phyloP scores from a whole-genome alignment of 2,329 filamentous ascomycete species.

The Colletotrichum tropicale region DNA sequence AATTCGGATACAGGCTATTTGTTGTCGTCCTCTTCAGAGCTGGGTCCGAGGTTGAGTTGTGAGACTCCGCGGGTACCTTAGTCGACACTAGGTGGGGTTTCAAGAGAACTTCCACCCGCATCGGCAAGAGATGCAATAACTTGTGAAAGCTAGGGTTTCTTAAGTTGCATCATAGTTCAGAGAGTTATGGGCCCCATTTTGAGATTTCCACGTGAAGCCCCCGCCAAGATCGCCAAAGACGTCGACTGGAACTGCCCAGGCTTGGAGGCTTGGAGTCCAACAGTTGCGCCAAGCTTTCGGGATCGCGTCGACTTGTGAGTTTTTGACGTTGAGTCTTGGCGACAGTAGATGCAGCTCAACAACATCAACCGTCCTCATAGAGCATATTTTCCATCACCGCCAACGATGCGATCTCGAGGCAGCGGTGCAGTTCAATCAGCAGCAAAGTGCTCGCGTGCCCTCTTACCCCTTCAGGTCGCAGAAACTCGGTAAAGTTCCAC shows the following conservation, averaged over 20 bases:
- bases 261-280: neutral
- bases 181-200: neutral
- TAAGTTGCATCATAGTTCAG: neutral
- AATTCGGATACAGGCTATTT: neutral
- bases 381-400: neutral
- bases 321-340: neutral
- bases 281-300: neutral
- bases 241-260: neutral
- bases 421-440: neutral
- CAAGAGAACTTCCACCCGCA: neutral
- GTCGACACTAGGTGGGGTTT: neutral
- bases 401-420: too few species aligned
- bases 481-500: neutral
- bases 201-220: neutral
- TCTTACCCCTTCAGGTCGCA: neutral
- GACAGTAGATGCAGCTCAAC: neutral
- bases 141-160: neutral
- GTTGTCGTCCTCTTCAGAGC: neutral
- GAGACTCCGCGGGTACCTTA: neutral
- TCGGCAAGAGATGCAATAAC: neutral
- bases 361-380: neutral
- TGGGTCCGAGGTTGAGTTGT: neutral
- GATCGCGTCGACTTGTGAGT: neutral
- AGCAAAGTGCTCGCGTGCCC: neutral
- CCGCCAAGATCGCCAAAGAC: neutral